Evolutionary conservation across 2,329 filamentous ascomycete genomes (phyloP), one percentile per base, ranked within the genome.

Genomic region (Fusarium robinianum): DNA sequence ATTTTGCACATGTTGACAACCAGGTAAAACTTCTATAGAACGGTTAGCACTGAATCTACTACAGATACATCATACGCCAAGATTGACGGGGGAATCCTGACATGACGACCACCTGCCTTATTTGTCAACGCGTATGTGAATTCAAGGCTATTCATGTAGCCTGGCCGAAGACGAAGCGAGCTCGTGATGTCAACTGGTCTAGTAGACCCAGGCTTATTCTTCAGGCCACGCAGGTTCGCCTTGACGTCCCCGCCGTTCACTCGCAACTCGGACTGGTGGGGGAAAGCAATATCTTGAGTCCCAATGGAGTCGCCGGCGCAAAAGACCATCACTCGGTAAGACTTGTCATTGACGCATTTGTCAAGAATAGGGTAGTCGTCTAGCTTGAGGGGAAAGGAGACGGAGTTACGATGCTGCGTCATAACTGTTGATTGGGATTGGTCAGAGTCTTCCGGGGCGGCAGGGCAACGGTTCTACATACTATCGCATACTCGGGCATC

Each of bases 191-290:
- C 94, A 32, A 89, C 90, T 6, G 94, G 94, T 61, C 90, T 84
- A 26, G 94, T 99, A 30, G 94, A 95, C 15, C 94, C 94, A 6
- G 92, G 89, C 67, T 94, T 95, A 67, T 96, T 96, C 71, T 99
- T 99, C 50, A 99, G 71, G 5, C 94, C 94, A 57, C 94, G 87
- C 56, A 95, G 78, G 65, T 97, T 99, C n/a, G 87, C 86, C 67
- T 92, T 94, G 56, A 96, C 79, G 44, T 96, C 90, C 22, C 87
- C 87, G 8, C 83, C 79, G 59, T 99, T 99, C 42, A 96, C 82
- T 64, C 90, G 92, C 44, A 99, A 78, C 65, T 99, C 94, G 21
- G 94, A 87, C 69, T 96, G 90, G 58, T 92, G 84, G 2, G 94
- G 94, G 55, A 99, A 99, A 1, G 88, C 74, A 40, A 99, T 84